Evolutionary conservation across 2,329 filamentous ascomycete genomes (phyloP).

Genomic region (Pezicula neosporulosa): DNA sequence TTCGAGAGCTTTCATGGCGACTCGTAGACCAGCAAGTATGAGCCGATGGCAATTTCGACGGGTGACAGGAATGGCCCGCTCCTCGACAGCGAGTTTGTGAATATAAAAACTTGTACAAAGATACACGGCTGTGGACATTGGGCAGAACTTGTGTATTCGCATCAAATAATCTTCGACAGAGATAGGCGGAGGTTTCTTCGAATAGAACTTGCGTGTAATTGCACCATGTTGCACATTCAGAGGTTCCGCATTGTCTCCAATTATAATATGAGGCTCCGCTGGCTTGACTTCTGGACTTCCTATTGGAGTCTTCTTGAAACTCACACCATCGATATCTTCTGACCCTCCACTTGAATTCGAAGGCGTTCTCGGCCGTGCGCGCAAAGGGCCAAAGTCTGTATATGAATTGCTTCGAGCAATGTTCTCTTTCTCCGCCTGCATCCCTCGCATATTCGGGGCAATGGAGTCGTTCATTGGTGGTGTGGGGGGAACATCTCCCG

Average conservation of each 20-base stretch:
- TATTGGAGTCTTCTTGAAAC: conserved; percentile 35
- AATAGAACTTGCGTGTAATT: conserved; percentile 91
- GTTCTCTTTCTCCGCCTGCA: conserved; percentile 59
- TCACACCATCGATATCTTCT: conserved; percentile 52
- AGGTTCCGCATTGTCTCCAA: conserved; percentile 68
- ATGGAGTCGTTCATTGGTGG: conserved; percentile 62
- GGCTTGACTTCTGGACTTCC: conserved; percentile 20
- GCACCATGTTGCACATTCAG: conserved; percentile 77
- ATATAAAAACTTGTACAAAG: conserved; percentile 87
- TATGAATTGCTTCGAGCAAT: conserved; percentile 57
- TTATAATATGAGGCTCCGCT: conserved; percentile 50
- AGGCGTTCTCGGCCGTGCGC: conserved; percentile 24
- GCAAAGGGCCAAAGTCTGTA: conserved; percentile 27
- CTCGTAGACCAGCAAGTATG: conserved; percentile 76
- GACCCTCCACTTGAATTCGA: conserved; percentile 18
- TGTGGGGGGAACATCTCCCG: conserved; percentile 78
- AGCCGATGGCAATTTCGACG: conserved; percentile 82
- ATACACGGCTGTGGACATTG: conserved; percentile 91
- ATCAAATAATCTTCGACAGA: conserved; percentile 79
- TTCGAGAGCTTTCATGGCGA: conserved; percentile 94
- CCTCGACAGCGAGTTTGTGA: conserved; percentile 73
- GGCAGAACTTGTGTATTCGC: conserved; percentile 86
- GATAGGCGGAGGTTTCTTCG: conserved; percentile 81
- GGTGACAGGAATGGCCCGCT: conserved; percentile 77
- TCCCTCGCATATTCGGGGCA: conserved; percentile 61